Percentiles rank a stretch among this genome's conserved stretches.
phyloP scores from a whole-genome alignment of 2,329 filamentous ascomycete species.

The Aspergillus novoparasiticus region DNA sequence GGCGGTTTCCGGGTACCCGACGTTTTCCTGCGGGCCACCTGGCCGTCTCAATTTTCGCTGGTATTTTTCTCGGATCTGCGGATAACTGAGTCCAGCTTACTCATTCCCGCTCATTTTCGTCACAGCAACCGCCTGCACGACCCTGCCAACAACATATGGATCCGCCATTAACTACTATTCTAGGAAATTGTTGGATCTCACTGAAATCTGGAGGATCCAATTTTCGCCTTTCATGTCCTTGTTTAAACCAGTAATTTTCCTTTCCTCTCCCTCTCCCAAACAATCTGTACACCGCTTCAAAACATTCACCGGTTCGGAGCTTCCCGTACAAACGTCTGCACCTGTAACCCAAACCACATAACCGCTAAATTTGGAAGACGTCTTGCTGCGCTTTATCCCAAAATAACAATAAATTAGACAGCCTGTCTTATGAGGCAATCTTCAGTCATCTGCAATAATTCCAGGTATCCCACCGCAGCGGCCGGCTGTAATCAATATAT shows the following conservation, averaged over 20 bases:
- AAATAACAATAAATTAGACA: constrained; percentile 4
- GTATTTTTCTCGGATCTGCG: constrained; percentile 42
- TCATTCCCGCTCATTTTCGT: constrained; percentile 36
- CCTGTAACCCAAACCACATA: not conserved
- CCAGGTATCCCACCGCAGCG: not conserved
- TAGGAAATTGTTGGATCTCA: constrained; percentile 3
- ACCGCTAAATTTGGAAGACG: not conserved
- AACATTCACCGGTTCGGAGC: not conserved
- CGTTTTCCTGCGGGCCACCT: constrained; percentile 27
- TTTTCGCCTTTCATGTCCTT: not conserved
- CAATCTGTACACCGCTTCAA: not conserved
- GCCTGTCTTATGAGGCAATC: not conserved
- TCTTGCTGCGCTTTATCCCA: not conserved
- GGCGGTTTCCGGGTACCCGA: constrained; percentile 13
- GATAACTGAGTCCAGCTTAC: constrained; percentile 35
- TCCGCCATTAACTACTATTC: constrained; percentile 3
- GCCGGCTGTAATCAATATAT: not conserved
- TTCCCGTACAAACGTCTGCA: not conserved
- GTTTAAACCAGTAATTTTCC: not conserved
- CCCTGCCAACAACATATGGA: constrained; percentile 6
- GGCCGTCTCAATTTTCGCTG: constrained; percentile 30
- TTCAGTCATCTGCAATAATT: not conserved
- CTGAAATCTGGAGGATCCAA: not conserved
- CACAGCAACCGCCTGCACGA: constrained; percentile 32
- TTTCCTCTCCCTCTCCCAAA: not conserved